Evolutionary conservation across 768 basidiomycete genomes (phyloP), one percentile per base, ranked within the genome.

Genomic region (Termitomyces sp.): DNA sequence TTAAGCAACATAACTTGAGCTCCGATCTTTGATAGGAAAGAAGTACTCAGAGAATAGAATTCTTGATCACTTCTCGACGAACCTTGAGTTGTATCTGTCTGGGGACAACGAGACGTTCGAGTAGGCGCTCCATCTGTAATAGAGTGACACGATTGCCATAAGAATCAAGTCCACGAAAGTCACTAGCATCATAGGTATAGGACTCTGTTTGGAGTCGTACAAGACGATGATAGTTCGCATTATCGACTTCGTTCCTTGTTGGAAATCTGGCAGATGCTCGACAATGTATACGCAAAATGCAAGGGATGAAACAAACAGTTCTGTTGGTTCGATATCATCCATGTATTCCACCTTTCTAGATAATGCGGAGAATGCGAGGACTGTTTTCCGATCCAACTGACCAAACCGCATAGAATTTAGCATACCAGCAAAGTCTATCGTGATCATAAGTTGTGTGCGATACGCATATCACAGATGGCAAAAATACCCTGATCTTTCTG

Each of bases 1-100:
- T 87, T 87, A 61, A 88, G 77, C 3, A 89, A 67, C 90, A 92
- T 92, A 3, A 96, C 94, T 67, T 96, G 94, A 4, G 91, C 90
- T 10, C 86, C 86, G 51, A 86, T 75, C 81, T 91, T 9, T 14
- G 3, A 35, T 5, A 33, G 33, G 33, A 33, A 12, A 35, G 12
- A 35, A 35, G 12, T 14, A 14, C 35, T 12, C 4, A 35, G 35
- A 35, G 1, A 35, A 35, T 5, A 35, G 35, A 35, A 11, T 33
- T 12, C 35, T 35, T 35, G 11, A 35, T 35, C 14, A 10, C 12
- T 35, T 35, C 35, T 38, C 45, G 23, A 58, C 62, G 31, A 38
- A 81, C 83, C 71, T 85, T 85, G 40, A 84, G 64, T n/a, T 65
- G 66, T 37, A 84, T 66, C 5, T 38, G 44, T 50, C 70, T 71